Evolutionary conservation across 345 rosid species (phyloP).

Genomic region (Excoecaria cochinchinensis): DNA sequence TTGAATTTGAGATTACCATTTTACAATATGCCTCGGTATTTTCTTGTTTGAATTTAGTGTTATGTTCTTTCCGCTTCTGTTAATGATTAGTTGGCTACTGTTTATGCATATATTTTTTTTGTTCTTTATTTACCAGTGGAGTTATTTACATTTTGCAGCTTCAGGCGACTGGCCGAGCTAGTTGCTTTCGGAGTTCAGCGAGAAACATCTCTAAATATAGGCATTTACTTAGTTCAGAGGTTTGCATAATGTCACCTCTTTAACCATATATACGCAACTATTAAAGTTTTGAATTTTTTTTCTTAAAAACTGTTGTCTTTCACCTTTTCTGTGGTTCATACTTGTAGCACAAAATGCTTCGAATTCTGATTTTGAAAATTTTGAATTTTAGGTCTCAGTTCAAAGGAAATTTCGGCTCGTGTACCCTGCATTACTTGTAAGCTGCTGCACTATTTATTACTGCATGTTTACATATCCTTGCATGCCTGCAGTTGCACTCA

Average conservation of each 20-base stretch:
- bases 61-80: not conserved
- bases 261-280: not conserved
- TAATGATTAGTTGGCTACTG: not conserved
- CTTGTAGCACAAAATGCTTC: not conserved
- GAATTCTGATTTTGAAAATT: conserved; percentile 12
- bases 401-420: conserved; percentile 39
- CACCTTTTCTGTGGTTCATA: not conserved
- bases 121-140: not conserved
- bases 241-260: conserved; percentile 26
- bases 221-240: conserved; percentile 53
- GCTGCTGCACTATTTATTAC: conserved; percentile 11
- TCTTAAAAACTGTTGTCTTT: not conserved
- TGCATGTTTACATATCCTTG: not conserved
- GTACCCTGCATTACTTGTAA: conserved; percentile 49
- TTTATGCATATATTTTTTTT: not conserved
- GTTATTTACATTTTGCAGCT: conserved; percentile 27
- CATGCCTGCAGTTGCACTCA: not conserved
- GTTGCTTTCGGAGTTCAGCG: conserved; percentile 34
- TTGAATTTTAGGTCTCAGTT: conserved; percentile 39
- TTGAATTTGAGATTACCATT: not conserved
- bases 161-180: conserved; percentile 38
- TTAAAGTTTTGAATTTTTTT: not conserved
- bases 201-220: conserved; percentile 42
- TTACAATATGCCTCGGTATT: not conserved
- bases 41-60: not conserved